Evolutionary conservation across 352 stramenopile genomes (phyloP), one percentile per base, ranked within the genome.

Genomic region (Globisporangium takayamanum): DNA sequence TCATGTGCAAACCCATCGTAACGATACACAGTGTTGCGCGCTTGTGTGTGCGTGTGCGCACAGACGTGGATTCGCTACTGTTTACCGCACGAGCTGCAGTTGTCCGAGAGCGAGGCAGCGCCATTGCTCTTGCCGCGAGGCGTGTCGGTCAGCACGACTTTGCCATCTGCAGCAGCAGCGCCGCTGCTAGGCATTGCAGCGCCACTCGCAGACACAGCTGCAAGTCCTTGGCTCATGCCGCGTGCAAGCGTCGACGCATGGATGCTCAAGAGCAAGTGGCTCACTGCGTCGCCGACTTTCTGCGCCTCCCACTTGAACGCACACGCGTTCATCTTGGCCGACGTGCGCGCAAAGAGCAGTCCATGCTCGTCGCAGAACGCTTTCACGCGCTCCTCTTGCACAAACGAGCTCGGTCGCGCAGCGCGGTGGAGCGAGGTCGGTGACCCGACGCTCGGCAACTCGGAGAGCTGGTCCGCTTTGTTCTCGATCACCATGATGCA

Each of bases 401-500:
- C 83, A 39, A 76, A 85, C n/a, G 65, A 22, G 20, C 41, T 66
- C n/a, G 61, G 66, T 28, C 71, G 67, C 2, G 22, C 12, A 3
- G 28, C 10, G 22, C 36, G 37, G 8, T 12, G 50, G 11, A 22
- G 8, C 14, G n/a, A 33, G 5, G 12, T 66, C 20, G 22, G 22
- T 6, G 25, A 37, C 8, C 46, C 5, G 33, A 28, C n/a, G 11
- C 18, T 22, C n/a, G 25, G 56, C 0, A 55, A 14, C 16, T 72
- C 73, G 2, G 64, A 66, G 8, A 88, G 59, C 59, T 80, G 75
- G 67, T 97, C 91, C 33, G 82, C 77, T 67, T 97, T 97, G 80
- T 97, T 97, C 56, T 95, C 91, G 3, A 93, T 68, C 30, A 97
- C 91, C 64, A 87, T 85, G 55, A 96, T 88, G 15, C 71, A 70